Percentiles rank a stretch among this genome's conserved stretches.
Evolutionary conservation across 768 basidiomycete genomes (phyloP).

Genomic region (Butyriboletus loyo): DNA sequence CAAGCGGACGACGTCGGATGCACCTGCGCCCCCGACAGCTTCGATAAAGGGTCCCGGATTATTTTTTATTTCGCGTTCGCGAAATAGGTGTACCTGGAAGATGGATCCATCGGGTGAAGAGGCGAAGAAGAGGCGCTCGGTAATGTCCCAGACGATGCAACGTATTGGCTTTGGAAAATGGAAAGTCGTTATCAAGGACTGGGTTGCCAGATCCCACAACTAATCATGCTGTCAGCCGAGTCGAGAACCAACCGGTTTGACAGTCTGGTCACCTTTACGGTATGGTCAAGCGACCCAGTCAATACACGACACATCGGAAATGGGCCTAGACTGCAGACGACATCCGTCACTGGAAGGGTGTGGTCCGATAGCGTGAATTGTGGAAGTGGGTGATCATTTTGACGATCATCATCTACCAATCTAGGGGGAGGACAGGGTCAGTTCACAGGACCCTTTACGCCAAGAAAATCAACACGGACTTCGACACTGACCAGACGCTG

Average conservation of each 20-base stretch:
- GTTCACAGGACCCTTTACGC: constrained; percentile 10
- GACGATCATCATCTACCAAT: constrained; percentile 70
- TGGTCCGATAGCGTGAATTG: constrained; percentile 86
- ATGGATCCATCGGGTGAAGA: constrained; percentile 73
- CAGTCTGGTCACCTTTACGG: constrained; percentile 68
- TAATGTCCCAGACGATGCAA: constrained; percentile 71
- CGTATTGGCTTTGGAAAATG: constrained; percentile 77
- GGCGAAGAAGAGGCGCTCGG: constrained; percentile 87
- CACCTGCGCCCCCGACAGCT: constrained; percentile 73
- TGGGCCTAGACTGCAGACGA: constrained; percentile 73
- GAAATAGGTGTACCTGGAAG: constrained; percentile 78
- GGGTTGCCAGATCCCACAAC: constrained; percentile 81
- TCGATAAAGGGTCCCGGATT: constrained; percentile 49
- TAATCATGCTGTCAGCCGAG: constrained; percentile 28
- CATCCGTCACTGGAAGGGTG: constrained; percentile 83
- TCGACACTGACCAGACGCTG: constrained; percentile 85
- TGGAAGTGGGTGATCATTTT: constrained; percentile 72
- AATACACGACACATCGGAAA: constrained; percentile 77
- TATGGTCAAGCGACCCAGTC: constrained; percentile 83
- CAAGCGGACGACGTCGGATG: constrained; percentile 68
- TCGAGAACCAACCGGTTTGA: constrained; percentile 9
- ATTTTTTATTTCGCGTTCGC: constrained; percentile 53
- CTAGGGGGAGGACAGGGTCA: constrained; percentile 36
- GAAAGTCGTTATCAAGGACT: constrained; percentile 80
- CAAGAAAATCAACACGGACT: constrained; percentile 46